phyloP scores from a whole-genome alignment of 148 eudicot genomes.

The Persicaria tinctoria region DNA sequence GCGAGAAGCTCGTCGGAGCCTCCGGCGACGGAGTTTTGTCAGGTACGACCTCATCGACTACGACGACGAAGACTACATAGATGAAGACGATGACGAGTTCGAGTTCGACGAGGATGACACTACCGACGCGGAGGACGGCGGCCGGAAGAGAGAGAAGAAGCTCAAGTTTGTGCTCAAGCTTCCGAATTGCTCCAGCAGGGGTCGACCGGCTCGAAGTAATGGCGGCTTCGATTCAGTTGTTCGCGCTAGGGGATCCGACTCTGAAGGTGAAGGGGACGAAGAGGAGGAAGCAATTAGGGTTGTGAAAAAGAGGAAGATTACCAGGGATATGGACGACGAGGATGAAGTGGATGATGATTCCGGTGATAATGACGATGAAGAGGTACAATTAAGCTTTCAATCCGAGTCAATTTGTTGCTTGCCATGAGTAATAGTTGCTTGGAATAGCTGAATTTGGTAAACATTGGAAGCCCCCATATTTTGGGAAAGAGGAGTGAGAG shows the following conservation, averaged over 20 bases:
- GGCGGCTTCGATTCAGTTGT: slow-evolving; percentile 4
- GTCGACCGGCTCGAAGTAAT: slow-evolving; percentile 6
- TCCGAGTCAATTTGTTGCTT: slow-evolving; percentile 6
- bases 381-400: slow-evolving; percentile 9
- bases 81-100: background rate
- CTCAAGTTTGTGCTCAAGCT: slow-evolving; percentile 21
- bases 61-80: slow-evolving; percentile 11
- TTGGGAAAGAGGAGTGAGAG: background rate
- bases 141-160: slow-evolving; percentile 18
- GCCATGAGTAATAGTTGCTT: background rate
- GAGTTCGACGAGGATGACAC: slow-evolving; percentile 10
- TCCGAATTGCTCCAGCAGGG: background rate
- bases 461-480: background rate
- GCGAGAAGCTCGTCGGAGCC: slow-evolving; percentile 15
- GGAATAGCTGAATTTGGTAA: background rate
- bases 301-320: slow-evolving; percentile 9
- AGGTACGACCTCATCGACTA: slow-evolving; percentile 17
- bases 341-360: slow-evolving; percentile 5
- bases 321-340: slow-evolving; percentile 8
- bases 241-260: background rate
- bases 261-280: background rate
- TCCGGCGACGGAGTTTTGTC: slow-evolving; percentile 15
- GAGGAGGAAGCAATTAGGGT: slow-evolving; percentile 11
- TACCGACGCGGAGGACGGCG: background rate
- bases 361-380: slow-evolving; percentile 12